Percentiles rank a stretch among this genome's conserved stretches.
phyloP scores from a whole-genome alignment of 1,139 yeast genomes.

The Saccharomyces hybrid region DNA sequence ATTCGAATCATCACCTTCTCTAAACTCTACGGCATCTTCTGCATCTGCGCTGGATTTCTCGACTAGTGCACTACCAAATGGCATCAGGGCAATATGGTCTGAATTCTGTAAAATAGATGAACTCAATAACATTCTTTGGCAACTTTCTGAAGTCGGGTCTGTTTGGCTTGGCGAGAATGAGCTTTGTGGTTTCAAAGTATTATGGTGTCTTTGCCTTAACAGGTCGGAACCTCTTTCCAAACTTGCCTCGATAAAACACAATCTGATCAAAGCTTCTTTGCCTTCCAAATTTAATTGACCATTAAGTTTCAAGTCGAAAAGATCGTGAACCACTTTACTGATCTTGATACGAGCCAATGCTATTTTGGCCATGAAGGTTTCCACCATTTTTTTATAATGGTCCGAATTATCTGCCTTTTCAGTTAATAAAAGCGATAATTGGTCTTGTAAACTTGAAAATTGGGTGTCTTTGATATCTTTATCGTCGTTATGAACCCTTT shows the following conservation, averaged over 20 bases:
- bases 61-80: slow-evolving; percentile 30
- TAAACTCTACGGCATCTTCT: slow-evolving; percentile 25
- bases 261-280: slow-evolving; percentile 61
- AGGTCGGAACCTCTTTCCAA: slow-evolving; percentile 57
- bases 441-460: slow-evolving; percentile 30
- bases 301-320: slow-evolving; percentile 47
- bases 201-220: slow-evolving; percentile 34
- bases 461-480: slow-evolving; percentile 11
- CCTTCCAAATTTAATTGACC: slow-evolving; percentile 56
- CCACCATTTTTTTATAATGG: slow-evolving; percentile 27
- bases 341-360: slow-evolving; percentile 40
- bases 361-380: slow-evolving; percentile 41
- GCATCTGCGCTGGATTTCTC: slow-evolving; percentile 23
- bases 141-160: not conserved
- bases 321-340: slow-evolving; percentile 47
- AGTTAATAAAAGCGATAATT: slow-evolving; percentile 29
- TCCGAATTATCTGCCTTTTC: slow-evolving; percentile 22
- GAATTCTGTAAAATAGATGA: slow-evolving; percentile 24
- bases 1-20: slow-evolving; percentile 13
- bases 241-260: slow-evolving; percentile 62
- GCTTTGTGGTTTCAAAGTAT: not conserved
- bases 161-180: not conserved
- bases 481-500: slow-evolving; percentile 10
- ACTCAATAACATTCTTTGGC: slow-evolving; percentile 10
- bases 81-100: slow-evolving; percentile 33